Conservation (phyloP, 192 early-diverging fungal species). For the Coemansia sp. region DNA sequence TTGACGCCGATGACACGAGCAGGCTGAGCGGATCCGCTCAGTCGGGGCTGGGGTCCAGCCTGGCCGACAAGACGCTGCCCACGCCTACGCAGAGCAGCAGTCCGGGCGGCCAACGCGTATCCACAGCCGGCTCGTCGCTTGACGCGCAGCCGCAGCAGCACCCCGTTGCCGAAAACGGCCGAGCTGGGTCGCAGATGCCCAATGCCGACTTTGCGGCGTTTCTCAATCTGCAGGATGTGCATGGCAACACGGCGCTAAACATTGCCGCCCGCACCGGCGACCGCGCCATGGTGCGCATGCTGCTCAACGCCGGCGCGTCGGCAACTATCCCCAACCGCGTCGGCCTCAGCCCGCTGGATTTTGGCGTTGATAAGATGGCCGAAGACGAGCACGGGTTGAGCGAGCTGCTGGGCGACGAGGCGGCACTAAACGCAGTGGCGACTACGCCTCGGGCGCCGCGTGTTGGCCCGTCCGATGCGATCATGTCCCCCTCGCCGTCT, state of each 20-base stretch:
- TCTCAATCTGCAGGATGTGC: slow-evolving; percentile 71
- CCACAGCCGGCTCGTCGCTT: neutral
- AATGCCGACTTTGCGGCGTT: slow-evolving; percentile 74
- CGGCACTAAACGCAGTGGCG: neutral
- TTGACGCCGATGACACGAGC: slow-evolving; percentile 17
- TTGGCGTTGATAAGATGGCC: slow-evolving; percentile 47
- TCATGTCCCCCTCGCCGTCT: slow-evolving; percentile 22
- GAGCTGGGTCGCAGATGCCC: neutral
- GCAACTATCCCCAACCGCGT: slow-evolving; percentile 64
- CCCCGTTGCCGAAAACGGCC: neutral
- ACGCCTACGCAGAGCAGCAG: slow-evolving; percentile 38
- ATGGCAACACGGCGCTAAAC: slow-evolving; percentile 88
- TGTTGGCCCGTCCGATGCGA: neutral
- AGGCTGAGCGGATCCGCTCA: neutral
- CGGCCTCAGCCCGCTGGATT: slow-evolving; percentile 75
- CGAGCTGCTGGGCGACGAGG: slow-evolving; percentile 12
- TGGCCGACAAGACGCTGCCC: slow-evolving; percentile 11
- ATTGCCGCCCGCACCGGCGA: slow-evolving; percentile 80
- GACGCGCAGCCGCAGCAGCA: neutral
- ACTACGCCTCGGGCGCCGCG: neutral
- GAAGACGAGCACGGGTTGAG: neutral
- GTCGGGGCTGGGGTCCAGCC: neutral
- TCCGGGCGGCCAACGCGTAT: slow-evolving; percentile 2
- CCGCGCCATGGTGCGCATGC: slow-evolving; percentile 59
- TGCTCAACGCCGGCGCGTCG: slow-evolving; percentile 78